Evolutionary conservation across 2,329 filamentous ascomycete species (phyloP).

Genomic region (Nemania sp.): DNA sequence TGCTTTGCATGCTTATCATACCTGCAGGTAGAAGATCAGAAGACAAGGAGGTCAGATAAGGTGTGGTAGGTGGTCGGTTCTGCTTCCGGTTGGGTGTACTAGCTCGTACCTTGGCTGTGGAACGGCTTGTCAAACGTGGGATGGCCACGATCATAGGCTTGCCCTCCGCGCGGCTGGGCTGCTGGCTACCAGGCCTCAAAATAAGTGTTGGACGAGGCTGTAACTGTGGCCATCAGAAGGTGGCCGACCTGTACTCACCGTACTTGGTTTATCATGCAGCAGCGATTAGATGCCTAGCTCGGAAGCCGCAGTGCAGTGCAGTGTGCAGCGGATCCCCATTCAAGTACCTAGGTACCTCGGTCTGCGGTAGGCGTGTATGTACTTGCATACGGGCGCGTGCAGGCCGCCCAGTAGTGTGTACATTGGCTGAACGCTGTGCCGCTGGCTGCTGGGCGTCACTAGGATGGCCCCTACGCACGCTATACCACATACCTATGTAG

Average conservation of each 20-base stretch:
- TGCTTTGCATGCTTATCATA: slow-evolving; percentile 17
- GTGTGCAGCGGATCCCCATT: neutral
- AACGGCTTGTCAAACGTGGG: slow-evolving; percentile 16
- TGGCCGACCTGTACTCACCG: neutral
- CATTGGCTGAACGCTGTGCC: too few species aligned
- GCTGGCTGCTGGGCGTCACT: too few species aligned
- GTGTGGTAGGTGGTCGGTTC: slow-evolving; percentile 22
- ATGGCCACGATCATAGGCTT: neutral
- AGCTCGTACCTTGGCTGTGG: slow-evolving; percentile 16
- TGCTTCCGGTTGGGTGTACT: slow-evolving; percentile 24
- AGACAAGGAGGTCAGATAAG: slow-evolving; percentile 25
- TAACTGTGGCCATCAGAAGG: neutral
- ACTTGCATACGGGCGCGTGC: too few species aligned
- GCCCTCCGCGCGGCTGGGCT: slow-evolving; percentile 9
- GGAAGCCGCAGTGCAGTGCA: too few species aligned
- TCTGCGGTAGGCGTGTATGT: too few species aligned
- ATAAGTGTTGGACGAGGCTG: slow-evolving; percentile 7
- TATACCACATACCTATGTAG: too few species aligned
- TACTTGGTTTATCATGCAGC: neutral
- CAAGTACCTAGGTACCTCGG: neutral
- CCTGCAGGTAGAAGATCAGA: slow-evolving; percentile 24
- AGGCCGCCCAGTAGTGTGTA: too few species aligned
- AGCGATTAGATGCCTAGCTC: neutral
- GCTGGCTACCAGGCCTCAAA: neutral
- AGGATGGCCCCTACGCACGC: too few species aligned